These are phyloP conservation scores for Lipomyces lipofer DNA, from an alignment of 805 yeast genomes.

Conservation along the genomic window DNA sequence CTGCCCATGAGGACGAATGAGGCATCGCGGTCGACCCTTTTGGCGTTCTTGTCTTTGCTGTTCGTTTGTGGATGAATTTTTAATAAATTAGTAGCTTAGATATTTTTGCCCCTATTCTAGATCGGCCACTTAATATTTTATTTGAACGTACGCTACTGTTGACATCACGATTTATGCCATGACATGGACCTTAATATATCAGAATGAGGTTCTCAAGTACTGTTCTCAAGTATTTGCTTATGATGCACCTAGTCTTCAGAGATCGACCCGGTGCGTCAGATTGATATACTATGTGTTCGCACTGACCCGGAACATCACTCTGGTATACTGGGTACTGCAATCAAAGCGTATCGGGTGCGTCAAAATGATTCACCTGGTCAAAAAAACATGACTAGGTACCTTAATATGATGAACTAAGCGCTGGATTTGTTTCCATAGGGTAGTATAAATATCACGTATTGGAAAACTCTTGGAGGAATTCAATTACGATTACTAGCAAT, in stretches of 20 bases:
- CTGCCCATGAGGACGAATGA: background rate
- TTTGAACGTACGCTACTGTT: background rate
- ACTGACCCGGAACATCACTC: background rate
- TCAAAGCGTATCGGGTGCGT: no score
- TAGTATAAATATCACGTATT: no score
- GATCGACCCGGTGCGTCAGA: background rate
- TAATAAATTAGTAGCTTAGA: background rate
- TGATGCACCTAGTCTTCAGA: no score
- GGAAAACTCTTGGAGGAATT: no score
- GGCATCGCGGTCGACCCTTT: background rate
- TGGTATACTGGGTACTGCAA: background rate
- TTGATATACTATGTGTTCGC: background rate
- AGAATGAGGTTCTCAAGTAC: background rate
- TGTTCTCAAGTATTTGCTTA: no score
- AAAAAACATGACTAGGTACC: no score
- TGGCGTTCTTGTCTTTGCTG: background rate
- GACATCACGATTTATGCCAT: background rate
- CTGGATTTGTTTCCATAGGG: no score
- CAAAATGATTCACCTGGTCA: background rate
- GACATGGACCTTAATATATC: no score
- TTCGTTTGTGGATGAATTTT: background rate
- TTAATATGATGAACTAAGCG: no score
- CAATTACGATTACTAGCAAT: no score
- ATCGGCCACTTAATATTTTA: no score
- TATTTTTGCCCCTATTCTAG: background rate